Evolutionary conservation across 768 basidiomycete genomes (phyloP), one percentile per base, ranked within the genome.

Genomic region (Roridomyces roridus): DNA sequence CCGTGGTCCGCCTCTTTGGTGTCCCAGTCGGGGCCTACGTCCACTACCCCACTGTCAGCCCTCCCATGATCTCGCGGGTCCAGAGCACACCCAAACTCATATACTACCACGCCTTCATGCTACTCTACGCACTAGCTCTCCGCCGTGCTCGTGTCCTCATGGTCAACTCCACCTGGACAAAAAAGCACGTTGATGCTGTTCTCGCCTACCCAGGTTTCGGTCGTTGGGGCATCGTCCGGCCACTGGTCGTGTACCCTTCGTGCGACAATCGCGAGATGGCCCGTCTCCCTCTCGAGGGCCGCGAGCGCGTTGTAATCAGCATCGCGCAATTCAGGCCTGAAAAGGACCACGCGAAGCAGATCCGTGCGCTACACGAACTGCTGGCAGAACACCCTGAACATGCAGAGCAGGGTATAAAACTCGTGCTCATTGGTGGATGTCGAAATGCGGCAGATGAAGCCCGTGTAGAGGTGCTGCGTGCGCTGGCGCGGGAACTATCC

Each of bases 141-240:
- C 82, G 84, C 23, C 81, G 80, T 36, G 86, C 94, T 3, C 82
- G 79, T 51, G 91, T 92, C 72, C 62, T 91, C 41, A 94, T 96
- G 92, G 94, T 92, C 64, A 98, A 98, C 72, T 97, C 94, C 5
- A 87, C 91, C 0, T 98, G 97, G 96, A 98, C 96, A 2, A 86
- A 88, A 64, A 81, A 80, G 37, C 97, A 98, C 66, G 77, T 98
- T 59, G 82, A 91, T 62, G 77, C 84, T 2, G 87, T 97, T 45
- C 76, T 97, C 18, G 61, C 52, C 17, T 63, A 55, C 53, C 75
- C 74, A 14, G 77, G 86, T 45, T 75, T 77, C 9, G 86, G 70
- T 12, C 57, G 80, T 18, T 70, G 90, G 39, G 80, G 81, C 34
- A 54, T 74, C 57, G 48, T 84, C 4, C 83, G 1, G 80, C 83